These are phyloP conservation scores for Pogostemon cablin DNA, from an alignment of 257 asterid species.

Conservation along the genomic window DNA sequence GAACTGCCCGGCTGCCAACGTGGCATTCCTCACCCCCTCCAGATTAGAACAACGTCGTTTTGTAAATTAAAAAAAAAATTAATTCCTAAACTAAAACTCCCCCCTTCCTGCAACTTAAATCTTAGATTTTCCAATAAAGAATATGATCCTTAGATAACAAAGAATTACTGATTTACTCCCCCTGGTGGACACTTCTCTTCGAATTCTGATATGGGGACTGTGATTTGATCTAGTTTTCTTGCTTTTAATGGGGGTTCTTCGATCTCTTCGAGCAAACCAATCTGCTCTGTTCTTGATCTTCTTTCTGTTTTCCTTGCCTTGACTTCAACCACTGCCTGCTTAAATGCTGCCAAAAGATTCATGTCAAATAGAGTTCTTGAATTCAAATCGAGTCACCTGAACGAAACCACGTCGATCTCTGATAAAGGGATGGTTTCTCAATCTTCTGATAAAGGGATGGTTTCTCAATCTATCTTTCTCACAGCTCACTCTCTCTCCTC, in stretches of 20 bases:
- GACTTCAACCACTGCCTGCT: slow-evolving; percentile 65
- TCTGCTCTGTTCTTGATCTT: slow-evolving; percentile 39
- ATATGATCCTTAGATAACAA: slow-evolving; percentile 63
- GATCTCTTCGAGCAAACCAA: slow-evolving; percentile 13
- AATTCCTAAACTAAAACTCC: too few relatives aligned
- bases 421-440: too few relatives aligned
- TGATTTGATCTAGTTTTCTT: slow-evolving; percentile 42
- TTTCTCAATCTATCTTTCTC: too few relatives aligned
- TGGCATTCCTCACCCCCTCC: too few relatives aligned
- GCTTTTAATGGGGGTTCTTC: slow-evolving; percentile 59
- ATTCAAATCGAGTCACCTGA: slow-evolving; percentile 65
- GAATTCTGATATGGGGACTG: slow-evolving; percentile 52
- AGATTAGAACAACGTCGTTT: too few relatives aligned
- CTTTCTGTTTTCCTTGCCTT: slow-evolving; percentile 63
- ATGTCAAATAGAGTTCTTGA: slow-evolving; percentile 70
- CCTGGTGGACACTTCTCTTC: slow-evolving; percentile 76
- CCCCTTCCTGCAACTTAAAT: too few relatives aligned
- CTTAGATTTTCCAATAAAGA: slow-evolving; percentile 62
- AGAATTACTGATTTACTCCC: slow-evolving; percentile 66
- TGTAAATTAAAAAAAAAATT: too few relatives aligned
- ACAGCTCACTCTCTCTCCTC: too few relatives aligned
- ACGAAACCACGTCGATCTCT: slow-evolving; percentile 26
- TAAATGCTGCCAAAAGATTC: slow-evolving; percentile 65
- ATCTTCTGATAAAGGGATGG: background rate
- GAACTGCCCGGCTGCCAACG: too few relatives aligned